phyloP scores from a whole-genome alignment of 116 monocot genomes.

The Posidonia oceanica region DNA sequence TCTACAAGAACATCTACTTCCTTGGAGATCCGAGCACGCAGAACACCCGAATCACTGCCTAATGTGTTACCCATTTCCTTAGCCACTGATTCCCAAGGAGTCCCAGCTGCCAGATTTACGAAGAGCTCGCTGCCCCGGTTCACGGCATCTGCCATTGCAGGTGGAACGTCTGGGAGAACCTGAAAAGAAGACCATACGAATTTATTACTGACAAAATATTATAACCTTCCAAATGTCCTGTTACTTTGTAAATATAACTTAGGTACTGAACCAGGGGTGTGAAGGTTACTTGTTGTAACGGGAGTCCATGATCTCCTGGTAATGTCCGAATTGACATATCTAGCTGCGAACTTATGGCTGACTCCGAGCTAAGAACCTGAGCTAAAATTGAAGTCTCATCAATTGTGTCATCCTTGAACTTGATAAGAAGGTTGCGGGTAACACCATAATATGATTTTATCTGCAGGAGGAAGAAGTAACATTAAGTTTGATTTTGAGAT shows the following conservation, averaged over 20 bases:
- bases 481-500: not conserved
- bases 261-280: not conserved
- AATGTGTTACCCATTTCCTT: conserved; percentile 66
- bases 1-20: conserved; percentile 53
- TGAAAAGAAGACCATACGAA: conserved; percentile 10
- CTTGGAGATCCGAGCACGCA: conserved; percentile 51
- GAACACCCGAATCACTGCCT: conserved; percentile 38
- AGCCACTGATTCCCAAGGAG: conserved; percentile 81
- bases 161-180: conserved; percentile 80
- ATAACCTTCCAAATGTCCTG: not conserved
- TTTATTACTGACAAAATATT: not conserved
- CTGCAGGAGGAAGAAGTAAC: conserved; percentile 18
- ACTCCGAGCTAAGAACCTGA: conserved; percentile 66
- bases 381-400: conserved; percentile 78
- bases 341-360: conserved; percentile 71
- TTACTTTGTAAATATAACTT: not conserved
- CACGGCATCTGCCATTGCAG: conserved; percentile 87
- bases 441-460: conserved; percentile 90
- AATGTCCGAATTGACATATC: conserved; percentile 83
- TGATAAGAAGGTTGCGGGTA: conserved; percentile 70
- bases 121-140: conserved; percentile 76
- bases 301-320: conserved; percentile 88
- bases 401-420: conserved; percentile 85
- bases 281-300: conserved; percentile 72
- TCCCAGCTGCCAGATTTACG: conserved; percentile 64